Conservation (phyloP, 805 yeast species). For the Candida sphagnicola region DNA sequence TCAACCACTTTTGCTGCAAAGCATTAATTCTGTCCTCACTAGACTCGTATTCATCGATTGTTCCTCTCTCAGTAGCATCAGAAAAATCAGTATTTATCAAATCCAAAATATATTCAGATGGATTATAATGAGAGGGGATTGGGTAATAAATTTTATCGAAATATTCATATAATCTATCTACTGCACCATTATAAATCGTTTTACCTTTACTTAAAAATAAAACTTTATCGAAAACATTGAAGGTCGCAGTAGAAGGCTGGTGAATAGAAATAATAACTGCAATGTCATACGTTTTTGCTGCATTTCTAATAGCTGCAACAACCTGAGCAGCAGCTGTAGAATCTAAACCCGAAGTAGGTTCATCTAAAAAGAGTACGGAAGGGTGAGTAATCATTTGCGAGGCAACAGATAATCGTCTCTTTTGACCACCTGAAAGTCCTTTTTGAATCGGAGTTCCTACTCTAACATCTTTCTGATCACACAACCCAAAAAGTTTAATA, state of each 20-base stretch:
- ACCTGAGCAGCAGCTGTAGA: constrained; percentile 54
- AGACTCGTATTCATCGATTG: constrained; percentile 1
- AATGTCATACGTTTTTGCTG: constrained; percentile 28
- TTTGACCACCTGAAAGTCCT: constrained; percentile 21
- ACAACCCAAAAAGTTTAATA: constrained; percentile 12
- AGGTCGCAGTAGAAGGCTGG: constrained; percentile 47
- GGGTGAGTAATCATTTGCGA: constrained; percentile 17
- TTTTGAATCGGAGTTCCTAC: constrained; percentile 19
- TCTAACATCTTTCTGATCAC: constrained; percentile 11
- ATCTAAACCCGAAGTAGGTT: constrained; percentile 59
- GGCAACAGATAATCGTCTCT: constrained; percentile 19
- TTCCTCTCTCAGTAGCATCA: constrained; percentile 1
- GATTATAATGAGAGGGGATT: constrained; percentile 17
- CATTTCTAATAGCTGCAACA: constrained; percentile 39
- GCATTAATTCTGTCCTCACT: not conserved
- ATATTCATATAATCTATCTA: constrained; percentile 11
- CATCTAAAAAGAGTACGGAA: constrained; percentile 49
- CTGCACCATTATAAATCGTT: constrained; percentile 15
- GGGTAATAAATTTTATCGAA: constrained; percentile 16
- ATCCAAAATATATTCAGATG: constrained; percentile 26
- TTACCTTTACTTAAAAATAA: constrained; percentile 20
- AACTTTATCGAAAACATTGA: constrained; percentile 25
- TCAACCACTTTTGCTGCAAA: not conserved
- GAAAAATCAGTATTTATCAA: constrained; percentile 25
- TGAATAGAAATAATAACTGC: constrained; percentile 52